Percentiles rank a stretch among this genome's conserved stretches.
These are phyloP conservation scores for Hemisphaericaspora nanyangensis DNA, from an alignment of 805 yeast species.

Conservation along the genomic window DNA sequence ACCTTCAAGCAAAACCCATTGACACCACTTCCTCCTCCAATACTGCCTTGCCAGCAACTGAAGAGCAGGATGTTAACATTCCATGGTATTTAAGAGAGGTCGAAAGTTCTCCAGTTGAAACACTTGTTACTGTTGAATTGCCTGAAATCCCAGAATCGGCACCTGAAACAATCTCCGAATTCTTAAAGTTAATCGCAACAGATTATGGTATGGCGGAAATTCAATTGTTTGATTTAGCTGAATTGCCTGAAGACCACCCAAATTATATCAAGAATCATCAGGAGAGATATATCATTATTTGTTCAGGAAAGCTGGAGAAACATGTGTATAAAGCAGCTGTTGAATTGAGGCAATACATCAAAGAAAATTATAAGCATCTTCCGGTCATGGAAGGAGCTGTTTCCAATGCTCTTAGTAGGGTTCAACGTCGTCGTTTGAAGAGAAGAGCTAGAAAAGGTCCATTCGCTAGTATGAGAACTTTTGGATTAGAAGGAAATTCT, in stretches of 20 bases:
- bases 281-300: slow-evolving; percentile 44
- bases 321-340: slow-evolving; percentile 71
- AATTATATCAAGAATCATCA: slow-evolving; percentile 23
- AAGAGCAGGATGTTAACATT: slow-evolving; percentile 7
- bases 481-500: slow-evolving; percentile 57
- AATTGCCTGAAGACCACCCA: slow-evolving; percentile 28
- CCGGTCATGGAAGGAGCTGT: slow-evolving; percentile 71
- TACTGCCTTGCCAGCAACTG: no score
- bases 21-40: no score
- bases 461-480: slow-evolving; percentile 51
- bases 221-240: slow-evolving; percentile 58
- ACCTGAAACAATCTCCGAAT: slow-evolving; percentile 47
- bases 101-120: slow-evolving; percentile 27
- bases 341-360: slow-evolving; percentile 55
- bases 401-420: slow-evolving; percentile 47
- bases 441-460: slow-evolving; percentile 53
- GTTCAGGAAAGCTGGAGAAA: slow-evolving; percentile 71
- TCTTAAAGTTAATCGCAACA: slow-evolving; percentile 46
- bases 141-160: slow-evolving; percentile 60
- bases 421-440: slow-evolving; percentile 36
- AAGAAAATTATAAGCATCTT: slow-evolving; percentile 35
- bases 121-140: slow-evolving; percentile 21
- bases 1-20: no score
- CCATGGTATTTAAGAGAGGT: slow-evolving; percentile 66
- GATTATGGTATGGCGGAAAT: slow-evolving; percentile 68